Base-by-base conservation (phyloP, 2,329 filamentous ascomycete species). In the Davidsoniella australis region DNA sequence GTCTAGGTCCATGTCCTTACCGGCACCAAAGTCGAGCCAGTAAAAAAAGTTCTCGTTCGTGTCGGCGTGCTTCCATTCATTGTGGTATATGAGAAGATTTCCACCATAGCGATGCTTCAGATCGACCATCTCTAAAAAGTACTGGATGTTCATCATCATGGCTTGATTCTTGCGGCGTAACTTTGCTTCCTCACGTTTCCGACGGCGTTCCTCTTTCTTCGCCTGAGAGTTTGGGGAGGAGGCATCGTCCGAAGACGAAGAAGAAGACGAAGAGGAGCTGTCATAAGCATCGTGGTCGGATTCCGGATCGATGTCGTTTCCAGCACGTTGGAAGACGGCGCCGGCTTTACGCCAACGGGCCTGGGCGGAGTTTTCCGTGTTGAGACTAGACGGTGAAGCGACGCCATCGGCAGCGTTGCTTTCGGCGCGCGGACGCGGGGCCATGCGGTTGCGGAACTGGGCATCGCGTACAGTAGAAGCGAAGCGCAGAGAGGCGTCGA, bases 21-120 rank as follows among this genome's bases (percentile, higher is more conserved):
- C 88, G 45, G 80, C 80, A 4, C 88, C 88, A 52, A 82, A 71
- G 60, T 95, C 88, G 1, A 94, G 69, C 87, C 88, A 94, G 64
- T 87, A 89, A 62, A 94, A 94, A 70, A 88, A 95, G 60, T 91
- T 94, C 61, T 94, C 82, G 4, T 78, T 75, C 0, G 85, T 89
- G 24, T 83, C 69, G 1, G 76, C 69, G 53, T 73, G 76, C 62
- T 86, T 86, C 88, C 88, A 95, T 55, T 83, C 77, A 52, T 78
- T 75, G 58, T 95, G 88, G 57, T 94, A 95, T 29, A 76, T 73
- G 29, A 83, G 72, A 46, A 94, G 64, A 56, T 91, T 93, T 48
- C 79, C 82, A 3, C 87, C 88, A 58, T 94, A 93, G 3, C 87
- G 76, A 60, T 95, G 87, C 62, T 93, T 88, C 43, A 79, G 66